phyloP scores from a whole-genome alignment of 768 basidiomycete genomes.

The Chiua virens region DNA sequence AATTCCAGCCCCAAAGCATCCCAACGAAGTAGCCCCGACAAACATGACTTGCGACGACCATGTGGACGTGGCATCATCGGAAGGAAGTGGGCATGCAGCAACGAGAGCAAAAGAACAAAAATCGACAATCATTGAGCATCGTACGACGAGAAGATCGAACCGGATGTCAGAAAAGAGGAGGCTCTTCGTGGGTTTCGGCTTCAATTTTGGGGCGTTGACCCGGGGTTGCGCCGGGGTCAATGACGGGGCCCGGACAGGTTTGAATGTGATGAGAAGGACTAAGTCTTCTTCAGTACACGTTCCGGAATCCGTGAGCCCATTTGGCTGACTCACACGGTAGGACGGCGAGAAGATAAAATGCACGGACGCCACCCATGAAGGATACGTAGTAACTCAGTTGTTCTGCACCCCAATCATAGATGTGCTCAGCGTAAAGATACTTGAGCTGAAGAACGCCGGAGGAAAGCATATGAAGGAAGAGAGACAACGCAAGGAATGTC shows the following conservation, averaged over 20 bases:
- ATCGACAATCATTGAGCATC: slow-evolving; percentile 65
- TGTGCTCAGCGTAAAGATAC: slow-evolving; percentile 75
- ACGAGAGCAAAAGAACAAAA: slow-evolving; percentile 64
- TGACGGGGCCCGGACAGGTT: slow-evolving; percentile 36
- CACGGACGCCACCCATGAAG: slow-evolving; percentile 61
- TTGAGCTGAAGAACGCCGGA: slow-evolving; percentile 74
- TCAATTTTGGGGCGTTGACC: slow-evolving; percentile 29
- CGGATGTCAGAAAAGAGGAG: slow-evolving; percentile 59
- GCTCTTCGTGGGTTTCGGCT: slow-evolving; percentile 44
- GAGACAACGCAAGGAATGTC: slow-evolving; percentile 59
- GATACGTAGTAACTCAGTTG: slow-evolving; percentile 79
- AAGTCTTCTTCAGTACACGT: slow-evolving; percentile 26
- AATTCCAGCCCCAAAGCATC: slow-evolving; percentile 66
- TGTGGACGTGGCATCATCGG: slow-evolving; percentile 19
- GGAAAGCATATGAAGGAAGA: slow-evolving; percentile 66
- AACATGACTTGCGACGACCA: slow-evolving; percentile 46
- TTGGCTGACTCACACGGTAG: slow-evolving; percentile 56
- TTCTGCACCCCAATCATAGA: slow-evolving; percentile 66
- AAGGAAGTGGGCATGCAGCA: slow-evolving; percentile 49
- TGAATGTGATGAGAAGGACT: slow-evolving; percentile 66
- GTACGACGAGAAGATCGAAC: slow-evolving; percentile 69
- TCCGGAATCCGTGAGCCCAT: slow-evolving; percentile 26
- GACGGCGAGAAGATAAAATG: slow-evolving; percentile 62
- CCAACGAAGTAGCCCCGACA: slow-evolving; percentile 57
- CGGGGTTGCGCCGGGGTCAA: slow-evolving; percentile 3